Conservation (phyloP, 2,329 filamentous ascomycete species). For the Phoma sp. region DNA sequence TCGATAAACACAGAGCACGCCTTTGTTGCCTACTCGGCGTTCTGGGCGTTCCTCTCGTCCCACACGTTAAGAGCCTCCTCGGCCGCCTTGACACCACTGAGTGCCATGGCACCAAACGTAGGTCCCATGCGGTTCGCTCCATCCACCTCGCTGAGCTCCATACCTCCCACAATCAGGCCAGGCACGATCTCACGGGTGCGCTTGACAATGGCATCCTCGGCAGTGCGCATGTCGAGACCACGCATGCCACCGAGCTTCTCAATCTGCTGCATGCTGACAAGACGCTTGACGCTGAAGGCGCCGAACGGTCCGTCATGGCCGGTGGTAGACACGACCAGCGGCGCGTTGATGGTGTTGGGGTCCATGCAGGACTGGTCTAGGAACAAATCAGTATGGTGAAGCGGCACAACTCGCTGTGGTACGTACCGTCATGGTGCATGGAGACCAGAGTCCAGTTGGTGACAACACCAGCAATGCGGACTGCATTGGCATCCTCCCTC, state of each 20-base stretch:
- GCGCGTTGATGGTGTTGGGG: slow-evolving; percentile 94
- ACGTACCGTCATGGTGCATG: slow-evolving; percentile 55
- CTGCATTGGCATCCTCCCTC: slow-evolving; percentile 53
- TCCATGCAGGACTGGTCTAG: slow-evolving; percentile 94
- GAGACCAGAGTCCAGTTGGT: slow-evolving; percentile 95
- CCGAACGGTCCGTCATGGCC: slow-evolving; percentile 92
- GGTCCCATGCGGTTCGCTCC: slow-evolving; percentile 92
- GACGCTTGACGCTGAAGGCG: slow-evolving; percentile 87
- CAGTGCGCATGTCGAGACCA: slow-evolving; percentile 88
- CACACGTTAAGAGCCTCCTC: slow-evolving; percentile 83
- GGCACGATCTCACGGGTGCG: slow-evolving; percentile 86
- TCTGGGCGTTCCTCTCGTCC: slow-evolving; percentile 78
- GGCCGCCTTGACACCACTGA: slow-evolving; percentile 87
- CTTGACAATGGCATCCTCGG: slow-evolving; percentile 94
- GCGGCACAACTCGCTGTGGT: neutral
- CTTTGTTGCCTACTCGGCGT: slow-evolving; percentile 55
- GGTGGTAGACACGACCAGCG: slow-evolving; percentile 85
- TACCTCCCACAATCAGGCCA: slow-evolving; percentile 89
- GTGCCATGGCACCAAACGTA: slow-evolving; percentile 87
- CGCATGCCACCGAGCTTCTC: slow-evolving; percentile 90
- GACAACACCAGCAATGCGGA: slow-evolving; percentile 86
- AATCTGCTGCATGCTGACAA: slow-evolving; percentile 85
- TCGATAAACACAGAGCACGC: no score
- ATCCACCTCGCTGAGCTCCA: slow-evolving; percentile 91
- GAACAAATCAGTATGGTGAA: neutral